Conservation (phyloP, 164 flowering plant genomes). For the Aristolochia contorta region DNA sequence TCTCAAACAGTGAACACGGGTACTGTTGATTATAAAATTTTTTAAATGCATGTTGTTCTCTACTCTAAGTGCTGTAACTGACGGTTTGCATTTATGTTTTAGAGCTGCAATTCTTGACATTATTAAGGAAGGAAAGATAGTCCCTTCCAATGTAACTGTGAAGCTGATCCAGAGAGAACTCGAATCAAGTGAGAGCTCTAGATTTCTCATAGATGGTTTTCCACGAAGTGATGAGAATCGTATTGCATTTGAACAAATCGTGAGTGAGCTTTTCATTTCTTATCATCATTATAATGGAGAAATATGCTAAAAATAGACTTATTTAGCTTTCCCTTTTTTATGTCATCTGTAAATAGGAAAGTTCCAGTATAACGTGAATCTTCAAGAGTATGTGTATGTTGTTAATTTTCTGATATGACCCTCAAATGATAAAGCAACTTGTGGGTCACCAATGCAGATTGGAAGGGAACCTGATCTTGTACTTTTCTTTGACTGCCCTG, state of each 20-base stretch:
- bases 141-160: constrained; percentile 84
- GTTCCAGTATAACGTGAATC: too few species aligned
- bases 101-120: constrained; percentile 65
- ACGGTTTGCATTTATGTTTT: constrained; percentile 13
- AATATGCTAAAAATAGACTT: neutral
- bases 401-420: constrained; percentile 2
- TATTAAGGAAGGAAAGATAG: constrained; percentile 81
- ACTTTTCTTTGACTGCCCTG: constrained; percentile 88
- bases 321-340: neutral
- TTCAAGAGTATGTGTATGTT: neutral
- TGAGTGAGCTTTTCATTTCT: constrained; percentile 31
- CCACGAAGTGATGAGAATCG: constrained; percentile 95
- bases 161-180: constrained; percentile 59
- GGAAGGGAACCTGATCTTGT: constrained; percentile 75
- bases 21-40: constrained; percentile 12
- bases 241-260: constrained; percentile 67
- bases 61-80: neutral
- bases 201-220: constrained; percentile 91
- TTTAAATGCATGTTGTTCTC: neutral
- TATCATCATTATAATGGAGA: too few species aligned
- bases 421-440: neutral
- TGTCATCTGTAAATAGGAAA: too few species aligned
- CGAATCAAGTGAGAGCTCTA: constrained; percentile 45
- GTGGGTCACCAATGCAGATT: constrained; percentile 33
- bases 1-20: constrained; percentile 63